Evolutionary conservation across 257 asterid genomes (phyloP).

Genomic region (Ballota nigra): DNA sequence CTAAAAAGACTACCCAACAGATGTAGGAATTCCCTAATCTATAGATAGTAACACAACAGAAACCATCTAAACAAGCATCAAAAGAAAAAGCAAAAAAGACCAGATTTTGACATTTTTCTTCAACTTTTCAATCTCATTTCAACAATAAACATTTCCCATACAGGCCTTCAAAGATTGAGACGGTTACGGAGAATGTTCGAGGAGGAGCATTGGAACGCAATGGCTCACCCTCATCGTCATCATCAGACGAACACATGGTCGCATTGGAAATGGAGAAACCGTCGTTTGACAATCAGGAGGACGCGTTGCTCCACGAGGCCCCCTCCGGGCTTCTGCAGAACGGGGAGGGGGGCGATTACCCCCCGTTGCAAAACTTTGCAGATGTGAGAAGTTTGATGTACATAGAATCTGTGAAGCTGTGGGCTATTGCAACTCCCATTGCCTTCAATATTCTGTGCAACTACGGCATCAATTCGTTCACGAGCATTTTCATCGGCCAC

Average conservation of each 20-base stretch:
- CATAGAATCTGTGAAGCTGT: constrained; percentile 64
- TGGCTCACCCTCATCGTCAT: constrained; percentile 58
- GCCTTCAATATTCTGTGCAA: constrained; percentile 92
- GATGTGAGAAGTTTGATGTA: constrained; percentile 39
- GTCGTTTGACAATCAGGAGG: constrained; percentile 23
- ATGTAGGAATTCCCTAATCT: constrained; percentile 41
- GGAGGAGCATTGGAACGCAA: constrained; percentile 59
- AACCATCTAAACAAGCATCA: constrained; percentile 20
- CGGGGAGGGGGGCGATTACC: constrained; percentile 62
- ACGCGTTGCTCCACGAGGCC: constrained; percentile 58
- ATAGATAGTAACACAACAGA: constrained; percentile 30
- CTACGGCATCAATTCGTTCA: constrained; percentile 85
- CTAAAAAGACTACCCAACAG: constrained; percentile 32
- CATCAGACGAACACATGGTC: constrained; percentile 23
- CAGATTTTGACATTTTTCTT: background rate
- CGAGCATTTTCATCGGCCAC: constrained; percentile 85
- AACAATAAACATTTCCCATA: background rate
- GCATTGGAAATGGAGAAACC: constrained; percentile 56
- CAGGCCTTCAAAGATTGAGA: constrained; percentile 51
- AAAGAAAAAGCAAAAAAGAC: background rate
- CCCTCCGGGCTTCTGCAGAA: constrained; percentile 51
- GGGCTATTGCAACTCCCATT: constrained; percentile 89
- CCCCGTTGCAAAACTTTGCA: constrained; percentile 38
- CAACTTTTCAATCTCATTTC: background rate
- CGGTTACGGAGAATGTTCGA: constrained; percentile 32